Base-by-base conservation (phyloP, 768 basidiomycete species). In the Pulveroboletus sp. region DNA sequence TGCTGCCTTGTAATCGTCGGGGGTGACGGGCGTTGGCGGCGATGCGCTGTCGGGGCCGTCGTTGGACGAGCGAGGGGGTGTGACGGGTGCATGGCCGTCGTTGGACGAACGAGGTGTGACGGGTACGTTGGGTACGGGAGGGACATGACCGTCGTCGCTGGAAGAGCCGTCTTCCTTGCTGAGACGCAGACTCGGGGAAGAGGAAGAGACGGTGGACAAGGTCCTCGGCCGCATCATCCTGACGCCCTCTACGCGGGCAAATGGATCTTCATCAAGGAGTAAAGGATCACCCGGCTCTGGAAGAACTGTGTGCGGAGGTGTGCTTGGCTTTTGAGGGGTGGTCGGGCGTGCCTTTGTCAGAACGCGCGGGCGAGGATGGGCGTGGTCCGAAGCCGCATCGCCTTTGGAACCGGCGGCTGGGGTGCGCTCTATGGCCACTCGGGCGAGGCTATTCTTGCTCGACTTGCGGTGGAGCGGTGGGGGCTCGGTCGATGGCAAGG, bases 181-280 rank as follows among this genome's bases (percentile, higher is more conserved):
- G 27, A 31, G 37, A 8, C 9, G 38, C 3, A 24, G 35, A 35
- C 41, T 45, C 8, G 31, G 21, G 9, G 49, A 37, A 4, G 40
- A 41, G 9, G 40, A 53, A 3, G 42, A 47, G 0, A 0, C 36
- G 37, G 33, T 47, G 3, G 57, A 56, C 1, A 38, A 40, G 3
- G 19, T 23, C 38, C 51, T 57, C 37, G 54, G 40, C 27, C 64
- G 68, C 32, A 80, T 29, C 69, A 84, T 61, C 57, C 60, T 76
- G 8, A 84, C 80, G 16, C 78, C 80, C 34, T 76, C 75, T 0
- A 62, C 65, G 57, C 75, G 76, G 10, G 81, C 82, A 63, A 84
- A 84, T 4, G 82, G 66, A 17, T 67, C 66, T 11, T 58, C 56
- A 11, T 68, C 67, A n/a, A 67, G 52, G 43, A 67, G 50, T 3